Base-by-base conservation (phyloP, 306 rosid genomes). In the Dalbergia oliveri region DNA sequence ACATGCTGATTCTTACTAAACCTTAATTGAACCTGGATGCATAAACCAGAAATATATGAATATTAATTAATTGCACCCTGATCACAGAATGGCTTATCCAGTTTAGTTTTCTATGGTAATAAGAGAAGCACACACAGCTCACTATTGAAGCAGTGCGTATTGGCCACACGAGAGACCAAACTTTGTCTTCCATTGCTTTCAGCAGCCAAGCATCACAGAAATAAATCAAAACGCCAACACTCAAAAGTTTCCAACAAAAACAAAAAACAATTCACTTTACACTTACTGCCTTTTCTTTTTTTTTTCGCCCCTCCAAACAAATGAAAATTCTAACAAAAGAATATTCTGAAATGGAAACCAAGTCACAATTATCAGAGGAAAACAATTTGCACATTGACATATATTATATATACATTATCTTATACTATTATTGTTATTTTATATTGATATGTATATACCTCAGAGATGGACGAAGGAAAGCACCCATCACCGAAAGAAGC, bases 371-470 rank as follows among this genome's bases (percentile, higher is more conserved):
- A 15, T 10, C 14, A 16, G 51, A 35, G 13, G 58, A 35, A 54
- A 65, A 63, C 31, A 39, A 19, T 69, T 73, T 73, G 7, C 3
- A 56, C 53, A 56, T 15, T 18, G 54, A 51, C 54, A 49, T 33
- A 49, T 34, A 43, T 43, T 43, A 9, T 43, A 43, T 43, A 37
- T 37, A 37, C 47, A 43, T 9, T 43, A 37, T 37, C 0, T 26
- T 26, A 26, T 26, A 26, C 1, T 26, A 26, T 26, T 26, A 26
- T 26, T 26, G 31, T 26, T 26, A 26, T 2, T 26, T 0, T 26
- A 26, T 26, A 26, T 26, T 26, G 31, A 0, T 26, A 26, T 1
- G 31, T 2, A 26, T 6, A 37, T 76, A 88, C 96, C 90, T 66
- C 53, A 76, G 73, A 33, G 34, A 12, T 41, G 9, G 75, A 50